These are phyloP conservation scores for Parastagonospora avenae DNA, from an alignment of 2,329 filamentous ascomycete species.

Conservation along the genomic window DNA sequence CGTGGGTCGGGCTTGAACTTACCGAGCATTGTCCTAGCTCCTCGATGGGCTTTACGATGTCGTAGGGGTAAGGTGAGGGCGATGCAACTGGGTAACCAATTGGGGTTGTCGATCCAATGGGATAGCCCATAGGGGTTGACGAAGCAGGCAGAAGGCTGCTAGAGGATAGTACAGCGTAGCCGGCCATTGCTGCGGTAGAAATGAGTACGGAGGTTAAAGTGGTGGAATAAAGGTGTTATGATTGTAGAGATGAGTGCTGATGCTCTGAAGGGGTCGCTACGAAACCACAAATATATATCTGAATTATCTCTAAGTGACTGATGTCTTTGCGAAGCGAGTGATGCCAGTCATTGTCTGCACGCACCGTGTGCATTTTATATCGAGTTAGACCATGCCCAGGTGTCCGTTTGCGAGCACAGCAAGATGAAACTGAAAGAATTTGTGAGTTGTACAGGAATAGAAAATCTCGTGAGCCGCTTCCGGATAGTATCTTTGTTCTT, in stretches of 20 bases:
- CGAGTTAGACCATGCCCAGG: not conserved
- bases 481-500: slow-evolving; percentile 25
- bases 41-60: slow-evolving; percentile 15
- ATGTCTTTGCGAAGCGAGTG: not conserved
- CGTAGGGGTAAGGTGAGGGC: not conserved
- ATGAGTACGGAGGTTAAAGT: not conserved
- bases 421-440: slow-evolving; percentile 9
- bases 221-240: not conserved
- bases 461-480: slow-evolving; percentile 20
- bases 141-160: too few relatives aligned
- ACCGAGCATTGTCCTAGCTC: slow-evolving; percentile 21
- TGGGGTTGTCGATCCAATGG: slow-evolving; percentile 2
- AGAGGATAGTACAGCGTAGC: not conserved
- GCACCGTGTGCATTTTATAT: slow-evolving; percentile 10
- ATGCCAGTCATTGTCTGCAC: not conserved
- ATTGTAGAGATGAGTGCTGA: not conserved
- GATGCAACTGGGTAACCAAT: slow-evolving; percentile 12
- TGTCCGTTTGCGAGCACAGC: slow-evolving; percentile 25
- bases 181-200: not conserved
- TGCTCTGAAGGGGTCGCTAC: not conserved
- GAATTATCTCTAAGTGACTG: not conserved
- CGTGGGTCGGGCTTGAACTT: not conserved
- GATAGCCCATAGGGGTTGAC: not conserved
- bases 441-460: slow-evolving; percentile 5
- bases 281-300: not conserved